These are phyloP conservation scores for Bonia amplexicaulis DNA, from an alignment of 176 grass and related monocot genomes.

Conservation along the genomic window DNA sequence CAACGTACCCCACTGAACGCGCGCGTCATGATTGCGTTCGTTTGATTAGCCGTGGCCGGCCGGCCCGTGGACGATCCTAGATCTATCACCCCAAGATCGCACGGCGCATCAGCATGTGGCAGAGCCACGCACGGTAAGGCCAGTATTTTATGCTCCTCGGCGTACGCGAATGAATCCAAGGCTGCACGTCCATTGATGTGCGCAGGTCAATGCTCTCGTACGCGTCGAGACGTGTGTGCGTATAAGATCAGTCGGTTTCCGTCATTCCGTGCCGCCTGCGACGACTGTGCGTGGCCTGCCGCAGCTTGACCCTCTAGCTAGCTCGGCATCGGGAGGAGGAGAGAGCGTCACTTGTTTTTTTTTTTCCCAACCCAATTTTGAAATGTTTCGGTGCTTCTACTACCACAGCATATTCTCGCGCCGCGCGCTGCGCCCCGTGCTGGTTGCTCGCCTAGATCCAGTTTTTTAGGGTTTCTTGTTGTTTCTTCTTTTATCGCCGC, in stretches of 20 bases:
- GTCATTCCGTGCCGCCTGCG: constrained; percentile 24
- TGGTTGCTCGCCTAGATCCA: constrained; percentile 14
- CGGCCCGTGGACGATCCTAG: not conserved
- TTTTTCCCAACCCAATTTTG: not conserved
- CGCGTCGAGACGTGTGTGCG: not conserved
- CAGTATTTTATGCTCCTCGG: constrained; percentile 42
- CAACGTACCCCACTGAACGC: not conserved
- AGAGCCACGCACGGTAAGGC: constrained; percentile 4
- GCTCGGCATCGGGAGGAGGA: not conserved
- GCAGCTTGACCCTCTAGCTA: not conserved
- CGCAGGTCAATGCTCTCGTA: constrained; percentile 27
- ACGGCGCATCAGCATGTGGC: constrained; percentile 37
- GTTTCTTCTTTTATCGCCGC: not conserved
- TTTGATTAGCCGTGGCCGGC: not conserved
- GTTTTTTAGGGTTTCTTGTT: constrained; percentile 13
- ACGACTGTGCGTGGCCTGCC: not conserved
- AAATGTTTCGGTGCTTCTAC: constrained; percentile 26
- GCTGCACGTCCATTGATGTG: not conserved
- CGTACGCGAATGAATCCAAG: constrained; percentile 2
- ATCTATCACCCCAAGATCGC: not conserved
- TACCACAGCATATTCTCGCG: not conserved
- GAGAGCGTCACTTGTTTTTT: not conserved
- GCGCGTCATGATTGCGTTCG: not conserved
- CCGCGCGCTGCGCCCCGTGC: not conserved
- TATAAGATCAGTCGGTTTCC: not conserved